These are phyloP conservation scores for Verbascum thapsus DNA, from an alignment of 257 asterid genomes.

Conservation along the genomic window DNA sequence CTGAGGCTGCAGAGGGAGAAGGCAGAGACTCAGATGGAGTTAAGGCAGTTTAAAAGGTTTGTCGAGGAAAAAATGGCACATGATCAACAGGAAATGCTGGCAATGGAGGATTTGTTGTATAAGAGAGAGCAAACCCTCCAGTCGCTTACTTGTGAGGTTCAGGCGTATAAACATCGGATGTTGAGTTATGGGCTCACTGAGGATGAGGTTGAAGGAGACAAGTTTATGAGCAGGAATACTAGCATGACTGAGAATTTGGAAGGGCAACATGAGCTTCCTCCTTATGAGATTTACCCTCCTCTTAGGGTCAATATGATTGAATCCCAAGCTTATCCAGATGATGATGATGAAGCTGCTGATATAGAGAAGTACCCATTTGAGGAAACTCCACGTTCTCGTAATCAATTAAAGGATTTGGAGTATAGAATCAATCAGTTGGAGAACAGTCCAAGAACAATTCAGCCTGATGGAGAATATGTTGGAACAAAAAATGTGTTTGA, in stretches of 20 bases:
- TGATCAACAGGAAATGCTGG: conserved; percentile 74
- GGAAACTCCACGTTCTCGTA: conserved; percentile 66
- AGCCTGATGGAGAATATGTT: conserved; percentile 51
- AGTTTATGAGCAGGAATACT: conserved; percentile 43
- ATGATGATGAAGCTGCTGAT: conserved; percentile 65
- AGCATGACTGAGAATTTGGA: conserved; percentile 51
- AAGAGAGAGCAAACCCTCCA: conserved; percentile 86
- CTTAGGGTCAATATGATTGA: conserved; percentile 68
- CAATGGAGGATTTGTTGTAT: conserved; percentile 81
- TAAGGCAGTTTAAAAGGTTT: conserved; percentile 86
- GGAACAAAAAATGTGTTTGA: conserved; percentile 64
- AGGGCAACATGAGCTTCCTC: conserved; percentile 53
- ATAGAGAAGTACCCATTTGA: conserved; percentile 74
- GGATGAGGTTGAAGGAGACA: conserved; percentile 62
- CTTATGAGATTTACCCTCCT: conserved; percentile 75
- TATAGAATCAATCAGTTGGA: conserved; percentile 75
- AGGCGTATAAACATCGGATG: conserved; percentile 85
- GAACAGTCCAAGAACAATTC: conserved; percentile 62
- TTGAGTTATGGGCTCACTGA: conserved; percentile 83
- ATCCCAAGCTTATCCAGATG: conserved; percentile 50
- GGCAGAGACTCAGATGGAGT: conserved; percentile 95
- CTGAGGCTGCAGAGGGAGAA: conserved; percentile 96
- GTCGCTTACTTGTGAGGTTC: conserved; percentile 79
- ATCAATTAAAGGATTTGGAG: conserved; percentile 72
- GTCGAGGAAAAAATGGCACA: conserved; percentile 94